A percentile compares a stretch with the other conserved stretches of the same genome.
Evolutionary conservation across 768 basidiomycete species (phyloP).

Genomic region (Xerocomellus amylosporus): DNA sequence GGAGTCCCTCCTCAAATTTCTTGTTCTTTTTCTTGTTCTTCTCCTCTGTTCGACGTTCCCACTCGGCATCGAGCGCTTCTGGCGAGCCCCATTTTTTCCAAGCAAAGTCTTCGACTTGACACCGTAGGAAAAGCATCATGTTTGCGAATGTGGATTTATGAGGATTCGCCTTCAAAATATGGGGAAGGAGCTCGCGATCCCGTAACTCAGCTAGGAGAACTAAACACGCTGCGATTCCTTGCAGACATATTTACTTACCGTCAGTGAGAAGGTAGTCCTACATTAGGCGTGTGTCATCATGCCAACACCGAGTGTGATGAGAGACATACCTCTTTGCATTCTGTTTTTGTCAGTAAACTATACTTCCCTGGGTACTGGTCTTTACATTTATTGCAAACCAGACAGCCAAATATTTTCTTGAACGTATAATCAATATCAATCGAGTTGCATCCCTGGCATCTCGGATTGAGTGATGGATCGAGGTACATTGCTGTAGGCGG

Average conservation of each 20-base stretch:
- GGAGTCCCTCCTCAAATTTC: conserved; percentile 90
- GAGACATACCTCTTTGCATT: conserved; percentile 83
- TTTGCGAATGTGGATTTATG: conserved; percentile 95
- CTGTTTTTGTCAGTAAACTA: conserved; percentile 94
- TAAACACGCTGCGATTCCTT: not conserved
- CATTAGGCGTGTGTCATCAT: not conserved
- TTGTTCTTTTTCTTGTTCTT: conserved; percentile 90
- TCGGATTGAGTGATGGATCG: conserved; percentile 72
- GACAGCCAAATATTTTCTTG: conserved; percentile 76
- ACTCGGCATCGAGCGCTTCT: conserved; percentile 88
- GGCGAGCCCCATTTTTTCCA: conserved; percentile 98
- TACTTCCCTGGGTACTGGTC: conserved; percentile 89
- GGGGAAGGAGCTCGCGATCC: conserved; percentile 89
- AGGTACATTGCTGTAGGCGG: conserved; percentile 64
- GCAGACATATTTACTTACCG: conserved; percentile 45
- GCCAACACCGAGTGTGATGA: not conserved
- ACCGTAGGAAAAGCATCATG: conserved; percentile 97
- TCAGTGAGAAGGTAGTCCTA: conserved; percentile 96
- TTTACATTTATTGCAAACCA: conserved; percentile 89
- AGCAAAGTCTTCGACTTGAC: conserved; percentile 93
- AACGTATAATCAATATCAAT: conserved; percentile 84
- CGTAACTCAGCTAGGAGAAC: conserved; percentile 75
- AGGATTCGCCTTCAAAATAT: conserved; percentile 91
- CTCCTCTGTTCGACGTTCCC: conserved; percentile 69
- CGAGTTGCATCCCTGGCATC: conserved; percentile 83